These are phyloP conservation scores for Lachnellula willkommii DNA, from an alignment of 2,329 filamentous ascomycete species.

Conservation along the genomic window DNA sequence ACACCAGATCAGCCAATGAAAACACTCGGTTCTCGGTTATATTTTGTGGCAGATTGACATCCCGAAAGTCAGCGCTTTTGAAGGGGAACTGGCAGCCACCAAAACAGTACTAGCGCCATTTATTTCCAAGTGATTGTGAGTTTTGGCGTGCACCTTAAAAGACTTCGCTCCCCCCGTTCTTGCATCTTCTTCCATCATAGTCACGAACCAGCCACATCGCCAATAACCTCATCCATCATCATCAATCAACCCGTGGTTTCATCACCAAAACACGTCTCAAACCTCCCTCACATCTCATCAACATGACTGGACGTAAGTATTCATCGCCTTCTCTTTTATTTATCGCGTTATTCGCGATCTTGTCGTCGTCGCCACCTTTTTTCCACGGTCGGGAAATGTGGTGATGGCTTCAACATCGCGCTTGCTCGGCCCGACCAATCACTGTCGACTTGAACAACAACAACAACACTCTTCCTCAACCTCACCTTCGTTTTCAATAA, in stretches of 20 bases:
- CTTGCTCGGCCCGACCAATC: slow-evolving; percentile 15
- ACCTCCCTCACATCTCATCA: slow-evolving; percentile 34
- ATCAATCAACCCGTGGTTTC: slow-evolving; percentile 12
- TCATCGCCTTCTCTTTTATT: not conserved
- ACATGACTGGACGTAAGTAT: slow-evolving; percentile 55
- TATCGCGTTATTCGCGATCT: not conserved
- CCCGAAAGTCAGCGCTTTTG: no score
- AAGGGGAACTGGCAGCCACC: not conserved
- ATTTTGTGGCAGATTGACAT: no score
- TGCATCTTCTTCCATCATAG: no score
- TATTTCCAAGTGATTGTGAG: slow-evolving; percentile 2
- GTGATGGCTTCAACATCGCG: slow-evolving; percentile 16
- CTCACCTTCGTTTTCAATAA: not conserved
- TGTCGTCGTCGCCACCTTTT: slow-evolving; percentile 17
- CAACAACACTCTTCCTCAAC: not conserved
- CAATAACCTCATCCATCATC: slow-evolving; percentile 38
- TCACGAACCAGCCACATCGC: no score
- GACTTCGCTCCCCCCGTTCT: not conserved
- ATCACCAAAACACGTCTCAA: slow-evolving; percentile 8
- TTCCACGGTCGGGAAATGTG: slow-evolving; percentile 27
- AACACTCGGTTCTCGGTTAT: no score
- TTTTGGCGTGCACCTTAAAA: not conserved
- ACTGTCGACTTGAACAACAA: slow-evolving; percentile 8
- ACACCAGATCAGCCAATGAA: no score
- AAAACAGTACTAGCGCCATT: not conserved